These are phyloP conservation scores for Hevea brasiliensis DNA, from an alignment of 345 rosid genomes.

Conservation along the genomic window DNA sequence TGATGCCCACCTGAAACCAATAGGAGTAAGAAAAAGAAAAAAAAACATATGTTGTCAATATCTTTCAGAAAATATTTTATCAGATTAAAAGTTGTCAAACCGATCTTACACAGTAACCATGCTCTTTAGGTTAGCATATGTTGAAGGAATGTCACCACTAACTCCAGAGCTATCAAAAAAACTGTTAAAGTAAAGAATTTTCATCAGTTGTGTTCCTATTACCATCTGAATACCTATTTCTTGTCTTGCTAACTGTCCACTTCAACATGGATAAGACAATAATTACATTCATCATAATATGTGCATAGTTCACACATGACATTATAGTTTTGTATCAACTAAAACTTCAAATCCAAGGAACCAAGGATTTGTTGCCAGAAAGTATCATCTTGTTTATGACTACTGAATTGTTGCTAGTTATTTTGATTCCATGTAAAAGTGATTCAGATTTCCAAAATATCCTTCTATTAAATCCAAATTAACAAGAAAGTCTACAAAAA, in stretches of 20 bases:
- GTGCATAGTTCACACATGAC: too few species aligned
- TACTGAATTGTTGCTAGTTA: neutral
- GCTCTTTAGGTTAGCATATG: conserved; percentile 42
- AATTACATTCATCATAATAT: too few species aligned
- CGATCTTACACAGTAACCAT: conserved; percentile 38
- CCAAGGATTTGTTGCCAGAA: neutral
- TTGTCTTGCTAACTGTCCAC: too few species aligned
- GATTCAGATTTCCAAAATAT: neutral
- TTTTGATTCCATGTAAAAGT: neutral
- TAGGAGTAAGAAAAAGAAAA: neutral
- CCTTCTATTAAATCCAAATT: neutral
- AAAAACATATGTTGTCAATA: neutral
- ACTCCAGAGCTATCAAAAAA: conserved; percentile 56
- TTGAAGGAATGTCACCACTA: conserved; percentile 54
- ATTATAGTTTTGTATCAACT: neutral
- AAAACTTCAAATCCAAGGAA: neutral
- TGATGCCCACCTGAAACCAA: conserved; percentile 54
- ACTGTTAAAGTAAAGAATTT: conserved; percentile 32
- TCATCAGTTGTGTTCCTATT: neutral
- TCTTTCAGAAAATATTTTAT: neutral
- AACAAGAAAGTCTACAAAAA: neutral
- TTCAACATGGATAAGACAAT: too few species aligned
- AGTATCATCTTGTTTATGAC: neutral
- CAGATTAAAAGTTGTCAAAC: neutral
- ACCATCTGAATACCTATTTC: too few species aligned